phyloP scores from a whole-genome alignment of 78 protist genomes.

The Dictyostelium intermedium region DNA sequence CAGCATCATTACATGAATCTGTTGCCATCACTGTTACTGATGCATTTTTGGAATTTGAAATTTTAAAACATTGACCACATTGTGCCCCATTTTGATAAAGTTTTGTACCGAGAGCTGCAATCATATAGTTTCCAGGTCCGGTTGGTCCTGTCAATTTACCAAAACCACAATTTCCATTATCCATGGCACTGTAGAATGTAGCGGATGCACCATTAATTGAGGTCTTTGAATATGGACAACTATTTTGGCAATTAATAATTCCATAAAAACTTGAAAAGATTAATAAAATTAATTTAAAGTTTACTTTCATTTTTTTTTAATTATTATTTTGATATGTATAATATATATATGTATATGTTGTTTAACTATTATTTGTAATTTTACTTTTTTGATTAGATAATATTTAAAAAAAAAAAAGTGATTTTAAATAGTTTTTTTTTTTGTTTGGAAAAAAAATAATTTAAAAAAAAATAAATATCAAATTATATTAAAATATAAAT shows the following conservation, averaged over 20 bases:
- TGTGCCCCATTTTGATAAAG: neutral
- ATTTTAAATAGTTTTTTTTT: neutral
- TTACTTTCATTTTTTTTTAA: neutral
- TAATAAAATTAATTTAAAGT: neutral
- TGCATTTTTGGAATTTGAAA: constrained; percentile 7
- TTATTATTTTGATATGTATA: no score
- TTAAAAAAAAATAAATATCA: no score
- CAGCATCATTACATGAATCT: constrained; percentile 3
- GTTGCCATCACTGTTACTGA: neutral
- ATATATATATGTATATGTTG: no score
- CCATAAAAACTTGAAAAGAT: neutral
- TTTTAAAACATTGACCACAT: constrained; percentile 65
- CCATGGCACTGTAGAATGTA: neutral
- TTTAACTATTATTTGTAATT: neutral
- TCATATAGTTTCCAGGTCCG: neutral
- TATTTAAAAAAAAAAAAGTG: no score
- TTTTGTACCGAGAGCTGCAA: neutral
- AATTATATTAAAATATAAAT: no score
- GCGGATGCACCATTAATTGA: neutral
- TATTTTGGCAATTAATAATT: neutral
- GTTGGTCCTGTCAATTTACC: neutral
- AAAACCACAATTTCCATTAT: constrained; percentile 16
- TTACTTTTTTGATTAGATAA: neutral
- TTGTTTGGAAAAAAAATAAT: no score
- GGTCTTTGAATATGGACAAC: neutral